These are phyloP conservation scores for Magnusiomyces starmeri DNA, from an alignment of 1,139 yeast species.

Conservation along the genomic window DNA sequence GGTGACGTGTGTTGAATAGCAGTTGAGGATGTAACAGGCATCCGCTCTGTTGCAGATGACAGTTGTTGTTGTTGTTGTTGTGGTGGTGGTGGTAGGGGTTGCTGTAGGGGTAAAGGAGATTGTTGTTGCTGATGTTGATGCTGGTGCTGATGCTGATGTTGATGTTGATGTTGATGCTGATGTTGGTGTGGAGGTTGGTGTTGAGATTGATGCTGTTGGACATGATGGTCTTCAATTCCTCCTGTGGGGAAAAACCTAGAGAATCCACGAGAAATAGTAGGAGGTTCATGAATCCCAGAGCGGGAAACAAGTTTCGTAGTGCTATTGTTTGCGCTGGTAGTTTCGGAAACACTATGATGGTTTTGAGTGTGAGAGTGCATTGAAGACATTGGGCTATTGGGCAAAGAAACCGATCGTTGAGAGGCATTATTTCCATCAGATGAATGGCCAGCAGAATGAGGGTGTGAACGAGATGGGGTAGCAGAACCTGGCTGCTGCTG, in stretches of 20 bases:
- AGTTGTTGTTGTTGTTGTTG: too few species aligned
- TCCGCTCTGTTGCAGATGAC: too few species aligned
- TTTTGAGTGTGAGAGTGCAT: neutral
- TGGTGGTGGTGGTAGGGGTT: too few species aligned
- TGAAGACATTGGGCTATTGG: constrained; percentile 7
- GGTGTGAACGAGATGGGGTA: neutral
- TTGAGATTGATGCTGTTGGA: neutral
- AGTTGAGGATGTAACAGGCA: too few species aligned
- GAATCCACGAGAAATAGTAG: constrained; percentile 6
- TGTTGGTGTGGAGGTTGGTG: neutral
- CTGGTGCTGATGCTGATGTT: too few species aligned
- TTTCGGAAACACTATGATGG: constrained; percentile 1
- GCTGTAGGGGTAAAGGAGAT: too few species aligned
- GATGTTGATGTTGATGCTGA: too few species aligned
- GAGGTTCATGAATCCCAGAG: constrained; percentile 5
- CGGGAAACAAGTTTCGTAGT: constrained; percentile 2
- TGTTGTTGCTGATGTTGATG: too few species aligned
- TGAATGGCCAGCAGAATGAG: neutral
- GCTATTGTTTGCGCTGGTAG: neutral
- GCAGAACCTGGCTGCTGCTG: neutral
- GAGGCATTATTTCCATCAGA: neutral
- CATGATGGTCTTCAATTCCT: constrained; percentile 1
- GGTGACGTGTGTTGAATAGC: too few species aligned
- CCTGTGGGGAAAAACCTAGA: constrained; percentile 10
- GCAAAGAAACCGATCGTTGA: constrained; percentile 4